Base-by-base conservation (phyloP, 2,329 filamentous ascomycete genomes). In the Penicillium rolfsii region DNA sequence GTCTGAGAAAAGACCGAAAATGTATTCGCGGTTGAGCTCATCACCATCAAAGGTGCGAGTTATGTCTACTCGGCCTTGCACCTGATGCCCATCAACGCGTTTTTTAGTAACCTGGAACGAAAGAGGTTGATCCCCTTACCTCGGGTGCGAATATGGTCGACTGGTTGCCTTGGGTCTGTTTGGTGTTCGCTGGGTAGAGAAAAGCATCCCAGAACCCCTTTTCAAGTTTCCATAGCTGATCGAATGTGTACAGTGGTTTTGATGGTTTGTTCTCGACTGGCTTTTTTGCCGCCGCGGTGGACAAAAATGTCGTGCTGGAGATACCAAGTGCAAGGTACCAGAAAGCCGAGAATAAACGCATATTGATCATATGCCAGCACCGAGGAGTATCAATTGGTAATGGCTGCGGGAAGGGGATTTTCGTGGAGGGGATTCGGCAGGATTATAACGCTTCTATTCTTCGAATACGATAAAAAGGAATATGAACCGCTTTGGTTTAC, bases 11-110 rank as follows among this genome's bases (percentile, higher is more conserved):
- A 71, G 66, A 1, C 68, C 68, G 28, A 70, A 72, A n/a, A 72
- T 71, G 22, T 72, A 71, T 54, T 71, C 68, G 6, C 66, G 67
- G 53, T 72, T 71, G 41, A 71, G 63, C 24, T 71, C 64, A 33
- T 69, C 68, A 40, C 68, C 65, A 16, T 65, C 62, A 16, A 72
- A 71, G 3, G 66, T 71, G 8, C 68, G 69, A 8, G 67, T 71
- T 16, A 70, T 67, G 49, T 71, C 68, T 7, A 71, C 68, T 11
- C 68, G 68, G 2, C 70, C 69, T 69, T 72, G 64, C 3, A 71
- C 66, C 67, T 9, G 1, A 1, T 2, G 1, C 14, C 16, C 11
- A 33, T 43, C 26, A 26, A 5, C 12, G 14, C 19, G 0, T 9
- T 22, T 43, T 22, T 43, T 11, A 22, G 19, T 43, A 11, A 11